phyloP scores from a whole-genome alignment of 2,329 filamentous ascomycete genomes.

The Alternaria tenuissima region DNA sequence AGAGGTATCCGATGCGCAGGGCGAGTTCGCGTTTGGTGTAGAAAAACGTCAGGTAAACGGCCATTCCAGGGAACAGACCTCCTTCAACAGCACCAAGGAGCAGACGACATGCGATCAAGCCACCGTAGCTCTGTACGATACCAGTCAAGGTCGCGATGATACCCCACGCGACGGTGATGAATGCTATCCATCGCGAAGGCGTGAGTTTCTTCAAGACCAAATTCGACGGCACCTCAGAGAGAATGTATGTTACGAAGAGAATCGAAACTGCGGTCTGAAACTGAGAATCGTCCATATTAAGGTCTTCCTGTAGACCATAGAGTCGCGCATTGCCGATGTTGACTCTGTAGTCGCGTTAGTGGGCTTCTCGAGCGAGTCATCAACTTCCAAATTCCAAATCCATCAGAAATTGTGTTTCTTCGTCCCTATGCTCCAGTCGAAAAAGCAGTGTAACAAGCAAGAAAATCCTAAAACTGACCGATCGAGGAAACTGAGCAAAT shows the following conservation, averaged over 20 bases:
- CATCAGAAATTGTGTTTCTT: neutral
- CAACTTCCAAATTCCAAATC: neutral
- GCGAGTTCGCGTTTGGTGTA: slow-evolving; percentile 78
- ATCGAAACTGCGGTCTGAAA: slow-evolving; percentile 66
- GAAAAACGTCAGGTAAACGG: slow-evolving; percentile 76
- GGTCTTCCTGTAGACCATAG: slow-evolving; percentile 69
- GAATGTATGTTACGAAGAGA: slow-evolving; percentile 57
- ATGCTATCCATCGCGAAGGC: slow-evolving; percentile 62
- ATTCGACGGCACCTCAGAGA: slow-evolving; percentile 57
- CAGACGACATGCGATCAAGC: slow-evolving; percentile 72
- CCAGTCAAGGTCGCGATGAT: slow-evolving; percentile 72
- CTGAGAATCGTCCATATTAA: slow-evolving; percentile 68
- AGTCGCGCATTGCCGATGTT: slow-evolving; percentile 76
- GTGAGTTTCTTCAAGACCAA: slow-evolving; percentile 57
- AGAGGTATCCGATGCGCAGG: slow-evolving; percentile 75
- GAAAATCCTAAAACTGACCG: slow-evolving; percentile 56
- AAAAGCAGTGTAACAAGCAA: neutral
- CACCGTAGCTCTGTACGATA: slow-evolving; percentile 69
- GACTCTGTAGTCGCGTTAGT: slow-evolving; percentile 50
- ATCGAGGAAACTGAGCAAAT: slow-evolving; percentile 79
- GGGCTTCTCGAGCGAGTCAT: neutral
- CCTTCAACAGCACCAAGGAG: slow-evolving; percentile 75
- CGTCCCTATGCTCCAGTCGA: neutral
- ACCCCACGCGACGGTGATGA: slow-evolving; percentile 68
- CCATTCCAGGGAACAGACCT: slow-evolving; percentile 74